Conservation (phyloP, 495 filamentous ascomycete genomes). For the Aspergillus nidulans region DNA sequence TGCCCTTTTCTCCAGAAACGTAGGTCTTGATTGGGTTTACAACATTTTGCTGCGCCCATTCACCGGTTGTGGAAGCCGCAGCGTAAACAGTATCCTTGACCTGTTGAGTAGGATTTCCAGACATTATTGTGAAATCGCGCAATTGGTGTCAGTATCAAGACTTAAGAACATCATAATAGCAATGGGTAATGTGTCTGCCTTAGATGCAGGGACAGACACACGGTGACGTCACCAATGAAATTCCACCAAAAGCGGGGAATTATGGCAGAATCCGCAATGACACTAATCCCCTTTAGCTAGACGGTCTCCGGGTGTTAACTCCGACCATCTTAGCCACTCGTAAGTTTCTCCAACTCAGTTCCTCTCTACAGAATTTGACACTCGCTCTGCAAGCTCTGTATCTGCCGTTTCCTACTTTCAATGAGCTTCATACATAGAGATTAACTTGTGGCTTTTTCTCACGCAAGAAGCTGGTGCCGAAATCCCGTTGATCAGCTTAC, state of each 20-base stretch:
- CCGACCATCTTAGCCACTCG: too few species aligned
- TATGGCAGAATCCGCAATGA: not conserved
- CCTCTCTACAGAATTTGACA: not conserved
- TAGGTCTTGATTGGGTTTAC: constrained; percentile 1
- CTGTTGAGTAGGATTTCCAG: not conserved
- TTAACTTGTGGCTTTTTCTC: too few species aligned
- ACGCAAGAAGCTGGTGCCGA: too few species aligned
- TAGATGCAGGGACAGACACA: not conserved
- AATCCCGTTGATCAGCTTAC: too few species aligned
- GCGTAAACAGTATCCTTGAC: not conserved
- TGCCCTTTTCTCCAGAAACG: not conserved
- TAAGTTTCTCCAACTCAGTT: too few species aligned
- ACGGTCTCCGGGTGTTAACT: not conserved
- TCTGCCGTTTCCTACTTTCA: not conserved
- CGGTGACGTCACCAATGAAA: not conserved
- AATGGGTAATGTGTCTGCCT: not conserved
- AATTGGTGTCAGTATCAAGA: not conserved
- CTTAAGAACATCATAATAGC: not conserved
- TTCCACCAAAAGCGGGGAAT: not conserved
- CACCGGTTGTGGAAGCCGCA: not conserved
- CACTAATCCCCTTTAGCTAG: not conserved
- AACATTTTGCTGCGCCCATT: constrained; percentile 4
- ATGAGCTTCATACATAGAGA: too few species aligned
- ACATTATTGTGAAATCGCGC: not conserved
- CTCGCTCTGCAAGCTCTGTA: not conserved